Evolutionary conservation across 208 protist genomes (phyloP), one percentile per base, ranked within the genome.

Genomic region (Acanthamoeba triangularis): DNA sequence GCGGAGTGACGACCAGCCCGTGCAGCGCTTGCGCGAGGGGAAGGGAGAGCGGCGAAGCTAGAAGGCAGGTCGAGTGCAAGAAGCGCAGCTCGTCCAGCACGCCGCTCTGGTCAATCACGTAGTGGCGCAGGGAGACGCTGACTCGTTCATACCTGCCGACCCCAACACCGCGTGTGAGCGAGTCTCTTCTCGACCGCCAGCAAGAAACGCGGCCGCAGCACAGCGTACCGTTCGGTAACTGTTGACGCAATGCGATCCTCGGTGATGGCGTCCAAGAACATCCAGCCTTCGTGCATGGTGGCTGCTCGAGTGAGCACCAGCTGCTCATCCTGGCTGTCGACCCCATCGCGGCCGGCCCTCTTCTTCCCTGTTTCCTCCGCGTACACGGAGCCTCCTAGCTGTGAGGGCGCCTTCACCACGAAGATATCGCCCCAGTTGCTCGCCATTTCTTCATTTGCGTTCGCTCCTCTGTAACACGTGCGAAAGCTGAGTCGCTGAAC

Each of bases 201-300:
- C 52, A 56, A 56, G 16, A 56, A 20, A 56, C 52, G 52, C n/a
- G n/a, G n/a, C n/a, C n/a, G n/a, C n/a, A n/a, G n/a, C 35, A n/a
- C 20, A 20, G 30, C 72, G 41, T n/a, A 88, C 80, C 80, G 44
- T 41, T 88, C 33, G 49, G 47, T 8, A 0, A 88, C 52, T 37
- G 7, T 30, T 11, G 44, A 14, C 2, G 33, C 52, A 16, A 88
- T 88, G 49, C n/a, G 28, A 3, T 63, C 52, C 20, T 88, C 28
- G 13, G 47, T 88, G 80, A 88, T 63, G 49, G 80, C 49, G n/a
- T 88, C 80, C 80, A 88, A 41, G 80, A 88, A 54, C n/a, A 88
- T 33, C 80, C 80, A 88, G 30, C 41, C 37, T 25, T 28, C 72
- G 33, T 1, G 2, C 28, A 37, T 80, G 18, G 33, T n/a, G 20